These are phyloP conservation scores for Syzygium aqueum DNA, from an alignment of 345 rosid species.

Conservation along the genomic window DNA sequence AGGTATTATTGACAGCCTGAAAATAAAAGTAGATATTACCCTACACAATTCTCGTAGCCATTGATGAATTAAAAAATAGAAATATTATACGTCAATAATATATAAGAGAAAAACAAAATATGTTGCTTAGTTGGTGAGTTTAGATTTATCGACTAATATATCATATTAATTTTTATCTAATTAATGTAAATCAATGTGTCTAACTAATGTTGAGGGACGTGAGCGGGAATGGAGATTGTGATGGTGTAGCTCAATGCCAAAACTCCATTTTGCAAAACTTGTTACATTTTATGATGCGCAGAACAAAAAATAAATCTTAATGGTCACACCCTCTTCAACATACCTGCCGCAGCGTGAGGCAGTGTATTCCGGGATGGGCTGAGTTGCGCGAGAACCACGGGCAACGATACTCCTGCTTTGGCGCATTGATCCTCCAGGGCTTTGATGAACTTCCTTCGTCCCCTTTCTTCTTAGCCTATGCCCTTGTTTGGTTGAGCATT, in stretches of 20 bases:
- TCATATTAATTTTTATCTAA: background rate
- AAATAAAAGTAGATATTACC: background rate
- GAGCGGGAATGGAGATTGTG: background rate
- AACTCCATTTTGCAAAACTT: background rate
- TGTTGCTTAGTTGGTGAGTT: accelerated
- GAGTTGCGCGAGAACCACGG: background rate
- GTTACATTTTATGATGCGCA: too few species aligned
- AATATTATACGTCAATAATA: background rate
- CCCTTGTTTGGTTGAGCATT: too few species aligned
- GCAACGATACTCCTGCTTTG: background rate
- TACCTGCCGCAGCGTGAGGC: background rate
- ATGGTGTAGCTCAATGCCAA: background rate
- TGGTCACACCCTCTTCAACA: background rate
- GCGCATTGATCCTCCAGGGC: background rate
- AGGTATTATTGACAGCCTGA: background rate
- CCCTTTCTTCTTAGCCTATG: too few species aligned
- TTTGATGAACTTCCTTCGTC: background rate
- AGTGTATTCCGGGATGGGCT: background rate
- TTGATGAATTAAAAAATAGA: background rate
- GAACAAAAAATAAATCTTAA: background rate
- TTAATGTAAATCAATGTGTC: background rate
- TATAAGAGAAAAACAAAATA: background rate
- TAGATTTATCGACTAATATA: accelerated
- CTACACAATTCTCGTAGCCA: background rate
- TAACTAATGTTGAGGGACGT: background rate